Base-by-base conservation (phyloP, 106 monocot species). In the Iris macrosiphon region DNA sequence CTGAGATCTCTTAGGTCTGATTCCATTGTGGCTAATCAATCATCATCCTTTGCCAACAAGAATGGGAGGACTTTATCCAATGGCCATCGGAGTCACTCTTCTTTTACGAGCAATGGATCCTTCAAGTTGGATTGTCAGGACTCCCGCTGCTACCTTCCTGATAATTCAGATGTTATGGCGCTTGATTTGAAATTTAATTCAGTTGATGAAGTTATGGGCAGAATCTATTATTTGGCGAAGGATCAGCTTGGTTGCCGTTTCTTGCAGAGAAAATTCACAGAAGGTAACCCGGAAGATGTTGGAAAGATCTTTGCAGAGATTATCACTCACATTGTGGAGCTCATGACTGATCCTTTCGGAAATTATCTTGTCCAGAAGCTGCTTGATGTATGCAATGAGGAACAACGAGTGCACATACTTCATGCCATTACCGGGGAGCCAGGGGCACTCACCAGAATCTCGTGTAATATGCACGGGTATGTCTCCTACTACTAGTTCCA, bases 381-480 rank as follows among this genome's bases (percentile, higher is more conserved):
- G 30, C 54, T 83, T 41, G 75, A 76, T 17, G 52, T 64, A n/a
- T 83, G 88, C 23, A 73, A 30, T 52, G 73, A 83, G 52, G 61
- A 79, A 4, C 76, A 83, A 38, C 69, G 62, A 31, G 63, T 52
- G 65, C 40, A 15, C 26, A 70, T 88, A 45, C 17, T 83, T 51
- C 19, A 45, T 48, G 67, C 49, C 30, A 63, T 83, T 48, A 83
- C 88, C 0, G 47, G 24, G 26, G 40, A 62, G 0, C 31, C 26
- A 17, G 57, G 51, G 4, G 57, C 67, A 53, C 65, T 88, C 19
- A 20, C 76, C 24, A 38, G 29, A 31, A 73, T 88, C 25, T 71
- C 83, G 12, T 88, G 88, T 63, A 65, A 83, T 45, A 64, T 64
- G 75, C 88, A 88, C 59, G 88, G 88, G 88, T 88, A 67, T 9